Evolutionary conservation across 805 yeast species (phyloP).

Genomic region (Saturnispora kantuleensis): DNA sequence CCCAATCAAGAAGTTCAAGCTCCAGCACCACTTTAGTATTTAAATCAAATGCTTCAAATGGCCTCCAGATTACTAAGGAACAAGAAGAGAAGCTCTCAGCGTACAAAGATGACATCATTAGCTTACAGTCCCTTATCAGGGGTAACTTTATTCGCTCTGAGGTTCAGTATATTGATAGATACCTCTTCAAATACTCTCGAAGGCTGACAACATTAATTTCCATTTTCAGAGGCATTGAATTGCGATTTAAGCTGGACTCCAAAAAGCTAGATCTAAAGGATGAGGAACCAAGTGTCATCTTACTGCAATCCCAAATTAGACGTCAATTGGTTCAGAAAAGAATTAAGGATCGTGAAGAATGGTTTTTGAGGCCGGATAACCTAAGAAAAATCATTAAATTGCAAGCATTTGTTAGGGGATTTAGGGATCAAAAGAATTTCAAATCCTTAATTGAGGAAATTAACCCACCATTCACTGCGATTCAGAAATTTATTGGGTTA

Average conservation of each 20-base stretch:
- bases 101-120: conserved; percentile 11
- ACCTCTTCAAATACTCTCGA: conserved; percentile 16
- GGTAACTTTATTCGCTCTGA: conserved; percentile 32
- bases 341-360: conserved; percentile 27
- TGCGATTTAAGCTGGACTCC: conserved; percentile 47
- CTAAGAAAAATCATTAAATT: conserved; percentile 53
- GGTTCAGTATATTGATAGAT: conserved; percentile 13
- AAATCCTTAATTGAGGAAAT: conserved; percentile 54
- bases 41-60: not conserved
- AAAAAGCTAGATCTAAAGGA: conserved; percentile 44
- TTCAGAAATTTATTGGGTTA: conserved; percentile 66
- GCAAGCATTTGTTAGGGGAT: conserved; percentile 65
- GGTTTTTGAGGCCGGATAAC: conserved; percentile 43
- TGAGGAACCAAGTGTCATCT: conserved; percentile 29
- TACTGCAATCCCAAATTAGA: conserved; percentile 46
- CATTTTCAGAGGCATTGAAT: conserved; percentile 49
- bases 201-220: conserved; percentile 44
- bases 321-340: conserved; percentile 36
- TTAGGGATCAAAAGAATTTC: conserved; percentile 63
- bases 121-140: conserved; percentile 52
- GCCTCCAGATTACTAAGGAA: not conserved
- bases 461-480: conserved; percentile 71
- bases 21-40: conserved; percentile 1
- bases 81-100: not conserved
- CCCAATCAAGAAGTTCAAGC: conserved; percentile 1